Evolutionary conservation across 2,329 filamentous ascomycete genomes (phyloP), one percentile per base, ranked within the genome.

Genomic region (Cladosporium colombiae): DNA sequence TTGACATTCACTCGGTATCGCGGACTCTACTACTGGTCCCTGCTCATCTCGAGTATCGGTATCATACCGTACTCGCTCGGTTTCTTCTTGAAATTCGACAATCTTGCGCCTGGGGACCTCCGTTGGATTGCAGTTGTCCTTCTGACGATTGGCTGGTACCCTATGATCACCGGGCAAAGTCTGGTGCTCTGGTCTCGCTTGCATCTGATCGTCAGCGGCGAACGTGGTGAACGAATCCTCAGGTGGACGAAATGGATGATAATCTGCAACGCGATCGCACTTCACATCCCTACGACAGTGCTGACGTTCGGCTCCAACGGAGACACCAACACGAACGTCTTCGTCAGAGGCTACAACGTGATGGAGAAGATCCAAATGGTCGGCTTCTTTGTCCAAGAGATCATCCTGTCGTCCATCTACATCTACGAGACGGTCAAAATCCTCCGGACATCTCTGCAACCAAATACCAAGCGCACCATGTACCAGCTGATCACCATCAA

Each of bases 141-240:
- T 2, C 56, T 73, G 29, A 79, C 79, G n/a, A 67, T 88, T 64
- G 86, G 85, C 13, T 85, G 87, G 84, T 84, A 83, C 73, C 70
- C 77, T 2, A 88, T 89, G 85, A 83, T 89, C 0, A 87, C 86
- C 1, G 87, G 87, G 0, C 85, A 88, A 72, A 83, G 83, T 0
- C 70, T 88, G 14, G 87, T 89, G 1, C 78, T 89, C 1, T 89
- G 86, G 78, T 89, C 86, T 0, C 81, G 87, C 7, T 80, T 89
- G 0, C 86, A 89, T 71, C 79, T 89, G 1, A 80, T 89, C 13
- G 76, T 86, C 3, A 68, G 62, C 8, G 71, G 70, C 18, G 65
- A 69, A 31, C 81, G 81, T 18, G 84, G 86, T 50, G 78, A 80
- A 7, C 74, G 75, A 2, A 74, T 83, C 3, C 77, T 89, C 0